Base-by-base conservation (phyloP, 805 yeast genomes). In the Candida manassasensis region DNA sequence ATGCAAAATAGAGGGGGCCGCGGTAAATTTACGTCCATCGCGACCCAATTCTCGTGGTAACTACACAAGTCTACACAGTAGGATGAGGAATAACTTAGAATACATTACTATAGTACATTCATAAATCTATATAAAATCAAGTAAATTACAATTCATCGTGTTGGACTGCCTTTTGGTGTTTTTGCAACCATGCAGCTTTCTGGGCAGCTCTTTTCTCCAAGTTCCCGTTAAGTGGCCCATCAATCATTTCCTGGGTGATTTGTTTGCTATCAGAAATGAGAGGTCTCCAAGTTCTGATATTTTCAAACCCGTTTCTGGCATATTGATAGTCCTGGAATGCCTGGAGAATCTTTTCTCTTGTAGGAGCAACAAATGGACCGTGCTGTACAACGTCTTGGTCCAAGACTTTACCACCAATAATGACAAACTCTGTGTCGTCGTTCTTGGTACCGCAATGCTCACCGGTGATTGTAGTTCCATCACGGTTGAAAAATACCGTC, bases 331-430 rank as follows among this genome's bases (percentile, higher is more conserved):
- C 88, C 57, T 62, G 49, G 49, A 84, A 79, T 0, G 86, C 93
- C 47, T 81, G 60, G 44, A 77, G 70, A 40, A 88, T 80, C 43
- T 75, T 76, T 35, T 77, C 82, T 36, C 70, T 69, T 15, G 81
- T 62, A 6, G 84, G 75, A 42, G 84, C 90, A 13, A 88, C 96
- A 53, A 88, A 89, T 10, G 96, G 96, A 12, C 96, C 96, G 53
- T 87, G 81, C 53, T 88, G 96, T 21, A 85, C 83, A 37, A 83
- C 69, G 12, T 77, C 75, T 63, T 87, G 95, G 47, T 84, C 73
- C 38, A 85, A 63, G 14, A 74, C 72, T 53, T 83, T 59, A 38
- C 95, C 95, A 21, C 87, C 93, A 42, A 86, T 66, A n/a, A 86
- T 44, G 4, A 82, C 79, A 50, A 86, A 79, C 45, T 81, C 78